Conservation (phyloP, 140 eudicot genomes). For the Cichorium intybus region DNA sequence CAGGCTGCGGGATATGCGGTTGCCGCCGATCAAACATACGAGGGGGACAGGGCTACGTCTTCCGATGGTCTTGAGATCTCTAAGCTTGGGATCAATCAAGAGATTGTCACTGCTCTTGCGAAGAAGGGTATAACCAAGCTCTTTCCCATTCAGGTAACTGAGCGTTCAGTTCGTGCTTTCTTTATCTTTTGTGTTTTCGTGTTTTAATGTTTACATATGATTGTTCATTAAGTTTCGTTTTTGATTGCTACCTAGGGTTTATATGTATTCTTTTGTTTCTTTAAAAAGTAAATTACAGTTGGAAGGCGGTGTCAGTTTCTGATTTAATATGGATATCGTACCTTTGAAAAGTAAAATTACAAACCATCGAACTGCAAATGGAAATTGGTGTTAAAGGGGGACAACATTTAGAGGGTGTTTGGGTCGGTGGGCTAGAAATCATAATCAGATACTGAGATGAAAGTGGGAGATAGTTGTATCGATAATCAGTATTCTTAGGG, state of each 20-base stretch:
- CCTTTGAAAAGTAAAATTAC: neutral
- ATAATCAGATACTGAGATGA: no score
- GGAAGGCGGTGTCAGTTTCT: neutral
- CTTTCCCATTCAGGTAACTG: constrained; percentile 85
- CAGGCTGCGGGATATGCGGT: constrained; percentile 44
- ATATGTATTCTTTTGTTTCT: neutral
- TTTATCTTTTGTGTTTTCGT: neutral
- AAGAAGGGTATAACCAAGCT: constrained; percentile 69
- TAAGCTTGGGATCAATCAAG: constrained; percentile 61
- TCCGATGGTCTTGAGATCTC: constrained; percentile 60
- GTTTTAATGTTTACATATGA: neutral
- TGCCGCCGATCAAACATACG: constrained; percentile 43
- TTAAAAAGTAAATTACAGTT: neutral
- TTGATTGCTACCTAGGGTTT: neutral
- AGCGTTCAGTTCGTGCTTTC: neutral
- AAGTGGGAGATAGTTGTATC: no score
- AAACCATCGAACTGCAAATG: neutral
- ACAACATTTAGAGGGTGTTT: no score
- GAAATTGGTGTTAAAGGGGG: neutral
- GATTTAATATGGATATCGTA: neutral
- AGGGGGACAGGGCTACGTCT: constrained; percentile 25
- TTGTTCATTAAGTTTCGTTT: neutral
- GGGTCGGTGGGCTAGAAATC: no score
- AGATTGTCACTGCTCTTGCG: constrained; percentile 56
- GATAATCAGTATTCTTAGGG: no score